These are phyloP conservation scores for Candida coleopterorum DNA, from an alignment of 805 yeast species.

Conservation along the genomic window DNA sequence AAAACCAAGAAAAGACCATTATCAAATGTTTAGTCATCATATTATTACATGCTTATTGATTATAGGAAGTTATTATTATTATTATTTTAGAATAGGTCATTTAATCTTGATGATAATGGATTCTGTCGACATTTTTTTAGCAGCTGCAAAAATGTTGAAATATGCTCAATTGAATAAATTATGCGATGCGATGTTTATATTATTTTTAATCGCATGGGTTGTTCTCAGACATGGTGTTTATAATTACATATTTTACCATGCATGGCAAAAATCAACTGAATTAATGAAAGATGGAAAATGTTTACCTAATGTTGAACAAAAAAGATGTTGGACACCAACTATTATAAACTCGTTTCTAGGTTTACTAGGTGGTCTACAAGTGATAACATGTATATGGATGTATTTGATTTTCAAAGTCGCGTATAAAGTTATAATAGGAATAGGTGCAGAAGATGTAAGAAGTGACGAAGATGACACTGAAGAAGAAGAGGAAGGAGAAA, in stretches of 20 bases:
- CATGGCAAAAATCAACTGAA: conserved; percentile 37
- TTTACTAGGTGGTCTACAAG: conserved; percentile 62
- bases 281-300: conserved; percentile 52
- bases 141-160: conserved; percentile 72
- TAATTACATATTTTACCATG: conserved; percentile 60
- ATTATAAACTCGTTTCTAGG: conserved; percentile 45
- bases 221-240: conserved; percentile 68
- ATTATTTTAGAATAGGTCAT: conserved; percentile 75
- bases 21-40: conserved; percentile 87
- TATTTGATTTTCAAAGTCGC: conserved; percentile 68
- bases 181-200: conserved; percentile 67
- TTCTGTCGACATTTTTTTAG: conserved; percentile 66
- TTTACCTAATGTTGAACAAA: conserved; percentile 23
- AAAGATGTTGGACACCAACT: conserved; percentile 48
- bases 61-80: conserved; percentile 66
- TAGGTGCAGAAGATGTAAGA: conserved; percentile 80
- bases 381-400: conserved; percentile 69
- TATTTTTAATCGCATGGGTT: conserved; percentile 69
- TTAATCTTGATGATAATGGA: conserved; percentile 78
- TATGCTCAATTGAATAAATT: conserved; percentile 56
- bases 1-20: conserved; percentile 73
- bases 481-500: conserved; percentile 20
- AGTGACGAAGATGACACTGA: conserved; percentile 70
- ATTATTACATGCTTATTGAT: conserved; percentile 69
- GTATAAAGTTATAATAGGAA: conserved; percentile 62